Evolutionary conservation across 192 early-diverging fungal species (phyloP), one percentile per base, ranked within the genome.

Genomic region (Mortierella antarctica): DNA sequence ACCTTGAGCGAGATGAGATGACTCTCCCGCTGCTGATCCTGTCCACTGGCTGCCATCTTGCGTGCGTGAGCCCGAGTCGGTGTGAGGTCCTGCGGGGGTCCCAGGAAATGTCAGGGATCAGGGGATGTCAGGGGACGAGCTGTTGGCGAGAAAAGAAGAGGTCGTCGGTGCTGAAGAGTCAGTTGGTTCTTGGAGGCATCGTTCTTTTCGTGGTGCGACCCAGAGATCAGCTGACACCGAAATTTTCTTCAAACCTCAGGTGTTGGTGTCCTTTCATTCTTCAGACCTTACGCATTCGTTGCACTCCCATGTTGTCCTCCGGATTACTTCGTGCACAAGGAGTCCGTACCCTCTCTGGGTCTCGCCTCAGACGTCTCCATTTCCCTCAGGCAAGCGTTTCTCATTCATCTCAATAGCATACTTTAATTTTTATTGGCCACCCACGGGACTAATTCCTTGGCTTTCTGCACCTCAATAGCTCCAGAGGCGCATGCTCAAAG

Each of bases 1-100:
- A 97, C 96, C 78, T 96, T 97, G 46, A 97, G 88, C 3, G 93
- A 90, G 57, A 97, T 88, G 20, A 91, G 87, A 79, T 97, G 96
- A 7, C 42, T 64, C 65, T 78, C 80, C n/a, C 80, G 80, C 9
- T 74, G 80, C 21, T 73, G 73, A 53, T 74, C 80, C 62, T 73
- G 80, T 15, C 67, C 67, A 13, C 44, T 46, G 50, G 79, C 50
- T 45, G 69, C 76, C 76, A 79, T 78, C 15, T 31, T 15, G 20
- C 7, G 13, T 42, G 31, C 31, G 31, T 31, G 31, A 31, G 31
- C 31, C 31, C 31, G 31, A 31, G 31, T 31, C 31, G 31, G 31
- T 31, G 31, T 31, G 31, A 2, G 31, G 31, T 31, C 31, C 31
- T 31, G 31, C 31, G 31, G 1, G 31, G 31, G 31, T 31, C 31